Evolutionary conservation across 106 monocot genomes (phyloP), one percentile per base, ranked within the genome.

Genomic region (Dendrobium chrysotoxum): DNA sequence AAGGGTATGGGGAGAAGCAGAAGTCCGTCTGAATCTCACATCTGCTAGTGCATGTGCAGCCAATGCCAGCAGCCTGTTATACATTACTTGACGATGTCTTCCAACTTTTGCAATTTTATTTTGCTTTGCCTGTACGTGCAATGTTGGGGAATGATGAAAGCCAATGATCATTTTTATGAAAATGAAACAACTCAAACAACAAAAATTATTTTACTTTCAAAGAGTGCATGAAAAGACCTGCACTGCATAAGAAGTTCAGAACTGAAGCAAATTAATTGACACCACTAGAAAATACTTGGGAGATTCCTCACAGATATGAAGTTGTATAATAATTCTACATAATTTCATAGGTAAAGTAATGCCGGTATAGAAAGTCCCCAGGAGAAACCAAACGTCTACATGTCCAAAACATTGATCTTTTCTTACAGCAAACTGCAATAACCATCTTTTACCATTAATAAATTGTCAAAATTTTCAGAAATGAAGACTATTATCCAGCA

Each of bases 21-120:
- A 13, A 41, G 38, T 50, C 53, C 45, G 28, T 47, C 23, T 57
- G 76, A 77, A 85, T 31, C 75, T 64, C 89, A 95, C 99, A 87
- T 95, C 95, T 83, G 99, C 95, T 80, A 99, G 87, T 10, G 95
- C 93, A 90, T 95, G 99, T 45, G 95, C 87, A 53, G 95, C 91
- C 85, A 99, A 84, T 80, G 90, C 89, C 53, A 91, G 84, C 80
- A 99, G 83, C 81, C 91, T 88, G 4, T 77, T 72, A 73, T 90
- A 87, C 89, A 95, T 82, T 21, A 89, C 66, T 58, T 28, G 78
- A 57, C 78, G 83, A 81, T 73, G 41, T 26, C 79, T 87, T 84
- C 76, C 79, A 50, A 45, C 75, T 82, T 86, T 90, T 64, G 64
- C 58, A 65, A 81, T 79, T 21, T 66, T 80, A 53, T 8, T 86